These are phyloP conservation scores for Nicotiana tomentosiformis DNA, from an alignment of 257 asterid species.

Conservation along the genomic window DNA sequence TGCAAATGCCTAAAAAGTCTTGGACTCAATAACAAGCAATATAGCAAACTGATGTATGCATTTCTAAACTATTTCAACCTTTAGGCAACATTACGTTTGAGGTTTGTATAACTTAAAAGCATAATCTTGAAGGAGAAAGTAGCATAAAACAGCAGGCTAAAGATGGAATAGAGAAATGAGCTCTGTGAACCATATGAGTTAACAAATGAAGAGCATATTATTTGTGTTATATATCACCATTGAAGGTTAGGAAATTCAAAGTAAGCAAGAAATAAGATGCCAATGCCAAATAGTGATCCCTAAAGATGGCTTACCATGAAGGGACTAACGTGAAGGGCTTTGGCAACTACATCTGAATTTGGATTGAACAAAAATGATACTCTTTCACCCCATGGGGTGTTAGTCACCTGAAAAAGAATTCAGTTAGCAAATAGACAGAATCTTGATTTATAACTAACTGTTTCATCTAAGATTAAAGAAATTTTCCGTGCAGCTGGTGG, in stretches of 20 bases:
- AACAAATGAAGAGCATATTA: neutral
- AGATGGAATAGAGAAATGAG: neutral
- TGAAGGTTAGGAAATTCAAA: neutral
- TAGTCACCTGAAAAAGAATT: slow-evolving; percentile 60
- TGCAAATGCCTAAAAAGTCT: neutral
- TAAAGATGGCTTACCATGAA: slow-evolving; percentile 58
- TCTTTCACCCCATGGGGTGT: slow-evolving; percentile 98
- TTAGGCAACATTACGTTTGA: neutral
- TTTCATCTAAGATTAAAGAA: neutral
- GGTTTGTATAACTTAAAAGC: neutral
- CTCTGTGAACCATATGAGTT: neutral
- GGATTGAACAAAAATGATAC: slow-evolving; percentile 80
- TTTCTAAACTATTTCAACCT: neutral
- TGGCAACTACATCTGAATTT: slow-evolving; percentile 74
- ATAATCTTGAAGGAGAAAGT: neutral
- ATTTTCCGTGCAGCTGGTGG: neutral
- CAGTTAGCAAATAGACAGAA: slow-evolving; percentile 7
- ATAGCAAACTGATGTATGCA: neutral
- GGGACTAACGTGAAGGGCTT: slow-evolving; percentile 98
- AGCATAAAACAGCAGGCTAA: neutral
- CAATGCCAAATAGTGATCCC: neutral
- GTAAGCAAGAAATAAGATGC: neutral
- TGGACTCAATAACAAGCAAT: neutral
- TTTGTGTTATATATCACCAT: neutral
- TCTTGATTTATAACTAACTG: neutral